Conservation (phyloP, 331 rosid species). For the Cydonia oblonga region DNA sequence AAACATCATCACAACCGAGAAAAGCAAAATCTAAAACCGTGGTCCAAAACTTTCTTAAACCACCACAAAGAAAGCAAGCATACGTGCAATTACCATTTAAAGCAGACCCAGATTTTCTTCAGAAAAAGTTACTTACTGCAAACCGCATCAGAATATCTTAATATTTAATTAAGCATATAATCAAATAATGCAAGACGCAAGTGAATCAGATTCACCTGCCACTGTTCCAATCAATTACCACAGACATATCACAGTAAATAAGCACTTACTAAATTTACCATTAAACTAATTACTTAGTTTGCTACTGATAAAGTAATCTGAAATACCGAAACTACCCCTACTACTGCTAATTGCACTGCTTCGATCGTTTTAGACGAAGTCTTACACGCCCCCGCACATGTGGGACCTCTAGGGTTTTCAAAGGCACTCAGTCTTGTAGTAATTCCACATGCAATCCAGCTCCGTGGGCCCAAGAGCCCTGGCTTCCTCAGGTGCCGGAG, state of each 20-base stretch:
- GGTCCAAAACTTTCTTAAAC: too few species aligned
- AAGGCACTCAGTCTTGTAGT: constrained; percentile 13
- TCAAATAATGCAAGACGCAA: neutral
- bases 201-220: neutral
- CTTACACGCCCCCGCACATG: neutral
- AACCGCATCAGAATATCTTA: neutral
- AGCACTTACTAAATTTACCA: neutral
- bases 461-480: constrained; percentile 34
- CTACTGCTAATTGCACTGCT: neutral
- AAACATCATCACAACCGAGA: neutral
- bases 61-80: neutral
- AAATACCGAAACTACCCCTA: neutral
- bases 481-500: constrained; percentile 20
- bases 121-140: neutral
- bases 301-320: neutral
- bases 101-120: neutral
- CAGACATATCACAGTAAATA: neutral
- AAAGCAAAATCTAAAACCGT: too few species aligned
- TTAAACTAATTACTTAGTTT: neutral
- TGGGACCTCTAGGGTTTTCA: neutral
- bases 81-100: neutral
- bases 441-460: constrained; percentile 86
- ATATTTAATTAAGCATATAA: neutral
- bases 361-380: neutral
- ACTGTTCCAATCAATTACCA: neutral